Percentiles rank a stretch among this genome's conserved stretches.
Evolutionary conservation across 1,139 yeast genomes (phyloP).

Genomic region (Saccharomycopsis crataegensis): DNA sequence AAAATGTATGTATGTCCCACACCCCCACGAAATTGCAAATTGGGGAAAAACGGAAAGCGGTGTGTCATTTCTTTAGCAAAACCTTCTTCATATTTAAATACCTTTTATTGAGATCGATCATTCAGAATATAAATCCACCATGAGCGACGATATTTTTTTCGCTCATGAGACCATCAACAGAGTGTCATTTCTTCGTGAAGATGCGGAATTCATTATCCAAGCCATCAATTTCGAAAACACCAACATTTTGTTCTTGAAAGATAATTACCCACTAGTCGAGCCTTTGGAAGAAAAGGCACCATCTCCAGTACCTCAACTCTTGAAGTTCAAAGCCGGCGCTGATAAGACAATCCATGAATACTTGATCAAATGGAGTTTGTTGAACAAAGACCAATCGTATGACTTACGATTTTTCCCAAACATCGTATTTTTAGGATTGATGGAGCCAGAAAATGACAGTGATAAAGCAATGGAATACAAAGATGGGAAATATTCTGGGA

Average conservation of each 20-base stretch:
- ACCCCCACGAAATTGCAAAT: not conserved
- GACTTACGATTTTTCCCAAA: constrained; percentile 11
- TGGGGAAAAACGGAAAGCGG: too few relatives aligned
- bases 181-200: constrained; percentile 70
- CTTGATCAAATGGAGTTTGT: constrained; percentile 26
- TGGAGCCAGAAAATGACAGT: constrained; percentile 14
- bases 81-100: not conserved
- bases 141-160: constrained; percentile 8
- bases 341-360: constrained; percentile 23
- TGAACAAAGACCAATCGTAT: constrained; percentile 20
- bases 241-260: constrained; percentile 46
- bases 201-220: constrained; percentile 47
- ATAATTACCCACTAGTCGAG: constrained; percentile 18
- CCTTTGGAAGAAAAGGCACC: not conserved
- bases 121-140: not conserved
- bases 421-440: constrained; percentile 16
- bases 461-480: constrained; percentile 33
- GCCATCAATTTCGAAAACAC: constrained; percentile 48
- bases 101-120: not conserved
- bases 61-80: not conserved
- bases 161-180: constrained; percentile 54
- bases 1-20: not conserved
- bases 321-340: constrained; percentile 1
- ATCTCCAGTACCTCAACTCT: not conserved
- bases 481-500: constrained; percentile 52